A percentile compares a stretch with the other conserved stretches of the same genome.
Conservation (phyloP, 2,329 filamentous ascomycete genomes). For the Hypoxylon sp. region DNA sequence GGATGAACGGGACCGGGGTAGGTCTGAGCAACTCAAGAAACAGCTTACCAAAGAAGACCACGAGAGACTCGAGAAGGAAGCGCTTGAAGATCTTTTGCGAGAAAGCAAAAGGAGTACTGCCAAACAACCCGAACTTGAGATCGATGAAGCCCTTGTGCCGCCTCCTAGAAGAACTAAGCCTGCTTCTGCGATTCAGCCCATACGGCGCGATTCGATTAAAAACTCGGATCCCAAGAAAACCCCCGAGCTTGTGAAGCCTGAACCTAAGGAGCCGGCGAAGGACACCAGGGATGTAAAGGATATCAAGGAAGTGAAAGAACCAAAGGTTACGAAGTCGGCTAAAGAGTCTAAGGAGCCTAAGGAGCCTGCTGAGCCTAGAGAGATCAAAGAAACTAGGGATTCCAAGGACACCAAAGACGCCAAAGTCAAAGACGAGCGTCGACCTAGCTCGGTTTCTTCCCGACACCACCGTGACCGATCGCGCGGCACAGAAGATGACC, state of each 20-base stretch:
- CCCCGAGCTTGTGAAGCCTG: constrained; percentile 52
- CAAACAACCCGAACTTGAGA: constrained; percentile 69
- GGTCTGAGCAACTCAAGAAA: constrained; percentile 65
- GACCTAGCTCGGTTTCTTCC: constrained; percentile 49
- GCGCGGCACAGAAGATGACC: constrained; percentile 48
- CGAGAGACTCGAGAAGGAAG: constrained; percentile 70
- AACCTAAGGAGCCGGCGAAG: constrained; percentile 53
- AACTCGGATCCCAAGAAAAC: constrained; percentile 60
- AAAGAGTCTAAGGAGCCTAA: constrained; percentile 33
- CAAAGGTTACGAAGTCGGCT: constrained; percentile 29
- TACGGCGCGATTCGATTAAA: constrained; percentile 64
- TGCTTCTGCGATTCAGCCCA: constrained; percentile 72
- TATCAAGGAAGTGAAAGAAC: constrained; percentile 41
- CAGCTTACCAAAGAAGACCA: constrained; percentile 72
- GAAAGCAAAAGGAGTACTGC: constrained; percentile 68
- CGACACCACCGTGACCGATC: constrained; percentile 49
- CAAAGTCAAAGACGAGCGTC: constrained; percentile 49
- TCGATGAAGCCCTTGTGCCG: constrained; percentile 69
- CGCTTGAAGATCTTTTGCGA: constrained; percentile 70
- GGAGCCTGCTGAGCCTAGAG: constrained; percentile 50
- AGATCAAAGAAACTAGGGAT: constrained; percentile 37
- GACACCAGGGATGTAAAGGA: constrained; percentile 47
- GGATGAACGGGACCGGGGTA: constrained; percentile 56
- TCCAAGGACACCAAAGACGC: constrained; percentile 38
- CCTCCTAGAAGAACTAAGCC: constrained; percentile 68